Evolutionary conservation across 2,329 filamentous ascomycete species (phyloP), one percentile per base, ranked within the genome.

Genomic region (Neonectria magnoliae): DNA sequence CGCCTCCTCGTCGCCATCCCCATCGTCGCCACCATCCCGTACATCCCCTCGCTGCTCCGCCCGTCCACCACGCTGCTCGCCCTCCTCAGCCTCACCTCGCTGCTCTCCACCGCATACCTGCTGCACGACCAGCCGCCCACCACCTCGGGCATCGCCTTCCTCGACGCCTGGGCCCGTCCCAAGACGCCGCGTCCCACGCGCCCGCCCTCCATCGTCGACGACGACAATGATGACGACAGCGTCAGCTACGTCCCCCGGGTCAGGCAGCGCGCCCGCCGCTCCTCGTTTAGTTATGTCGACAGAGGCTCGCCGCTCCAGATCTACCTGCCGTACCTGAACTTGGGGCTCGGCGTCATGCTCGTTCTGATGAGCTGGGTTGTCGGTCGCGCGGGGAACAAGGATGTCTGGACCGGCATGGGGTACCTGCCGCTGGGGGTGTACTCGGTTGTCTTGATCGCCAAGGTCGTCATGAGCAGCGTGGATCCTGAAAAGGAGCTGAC

Each of bases 401-500:
- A 80, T 64, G 74, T 77, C 14, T 81, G 80, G 73, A 74, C 78
- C 72, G 81, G 83, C 16, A 80, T 87, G 69, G 83, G 81, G 27
- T 83, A 81, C 58, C 68, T 90, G 55, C 88, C 89, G 0, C 81
- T 79, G 0, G 76, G 89, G 2, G 85, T 93, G 1, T 89, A 92
- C 71, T 82, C 69, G 1, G 81, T 91, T 20, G 83, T 89, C 6
- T 71, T 93, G 61, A 77, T 86, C 51, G 87, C 88, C 31, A 89
- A 93, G 78, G 79, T 87, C 56, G 83, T 91, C 73, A 89, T 94
- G 85, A 84, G 85, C 4, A 84, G 88, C 52, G 86, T 94, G 9
- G 90, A 94, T 78, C 86, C 92, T 5, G 89, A 87, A 73, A 80
- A 82, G 66, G 91, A 91, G 73, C 78, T 94, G 71, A 81, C 84